A percentile compares a stretch with the other conserved stretches of the same genome.
phyloP scores from a whole-genome alignment of 192 early-diverging fungal species.

The Phycomyces blakesleeanus region DNA sequence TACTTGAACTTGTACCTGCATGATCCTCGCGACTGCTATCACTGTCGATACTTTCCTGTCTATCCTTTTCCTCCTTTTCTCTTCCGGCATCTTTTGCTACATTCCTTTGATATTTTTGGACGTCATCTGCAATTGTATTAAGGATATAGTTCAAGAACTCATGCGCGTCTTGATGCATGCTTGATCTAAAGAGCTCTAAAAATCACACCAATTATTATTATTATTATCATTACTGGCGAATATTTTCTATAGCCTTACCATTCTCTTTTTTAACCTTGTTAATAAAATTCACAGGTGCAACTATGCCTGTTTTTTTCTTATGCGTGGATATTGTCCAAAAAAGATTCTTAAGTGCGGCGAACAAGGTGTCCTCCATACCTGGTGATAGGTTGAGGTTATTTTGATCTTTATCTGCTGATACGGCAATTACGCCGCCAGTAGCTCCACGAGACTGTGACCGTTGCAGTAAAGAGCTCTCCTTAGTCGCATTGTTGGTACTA shows the following conservation, averaged over 20 bases:
- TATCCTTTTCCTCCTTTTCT: constrained; percentile 23
- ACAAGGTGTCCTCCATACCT: constrained; percentile 76
- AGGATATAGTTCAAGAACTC: constrained; percentile 95
- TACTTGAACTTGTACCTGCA: background rate
- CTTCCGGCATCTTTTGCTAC: constrained; percentile 14
- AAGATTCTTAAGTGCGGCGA: constrained; percentile 80
- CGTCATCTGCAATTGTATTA: constrained; percentile 88
- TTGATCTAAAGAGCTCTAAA: constrained; percentile 86
- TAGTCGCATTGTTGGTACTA: constrained; percentile 5
- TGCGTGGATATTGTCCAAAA: constrained; percentile 81
- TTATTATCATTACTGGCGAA: too few species aligned
- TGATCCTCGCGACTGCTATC: constrained; percentile 1
- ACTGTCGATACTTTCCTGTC: constrained; percentile 13
- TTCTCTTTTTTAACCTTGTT: constrained; percentile 90
- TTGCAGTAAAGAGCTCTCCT: background rate
- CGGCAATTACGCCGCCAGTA: background rate
- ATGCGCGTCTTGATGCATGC: constrained; percentile 97
- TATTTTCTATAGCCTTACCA: constrained; percentile 45
- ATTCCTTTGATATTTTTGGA: constrained; percentile 61
- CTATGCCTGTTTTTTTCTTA: constrained; percentile 76
- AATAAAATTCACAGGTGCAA: constrained; percentile 84
- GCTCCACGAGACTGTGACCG: background rate
- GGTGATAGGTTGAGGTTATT: constrained; percentile 14
- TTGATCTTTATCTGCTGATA: constrained; percentile 14
- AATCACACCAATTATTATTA: too few species aligned